Conservation (phyloP, 2,329 filamentous ascomycete species). For the Diaporthe vexans region DNA sequence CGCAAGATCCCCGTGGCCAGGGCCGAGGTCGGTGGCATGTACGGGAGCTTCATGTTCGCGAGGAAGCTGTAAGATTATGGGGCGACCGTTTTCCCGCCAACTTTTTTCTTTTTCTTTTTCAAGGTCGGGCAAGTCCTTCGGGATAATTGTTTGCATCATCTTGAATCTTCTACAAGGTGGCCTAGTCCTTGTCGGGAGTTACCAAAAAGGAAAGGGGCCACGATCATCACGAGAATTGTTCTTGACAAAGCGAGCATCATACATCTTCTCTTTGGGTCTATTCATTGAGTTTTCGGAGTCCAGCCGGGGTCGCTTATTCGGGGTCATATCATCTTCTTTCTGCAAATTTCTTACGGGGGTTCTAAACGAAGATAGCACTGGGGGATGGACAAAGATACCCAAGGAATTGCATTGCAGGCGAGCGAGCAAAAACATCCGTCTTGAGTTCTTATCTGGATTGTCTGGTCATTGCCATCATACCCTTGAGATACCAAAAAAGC, state of each 20-base stretch:
- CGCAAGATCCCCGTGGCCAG: slow-evolving; percentile 91
- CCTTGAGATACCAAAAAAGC: slow-evolving; percentile 18
- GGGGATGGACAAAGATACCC: slow-evolving; percentile 9
- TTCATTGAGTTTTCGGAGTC: slow-evolving; percentile 5
- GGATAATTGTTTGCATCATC: neutral
- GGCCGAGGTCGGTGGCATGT: slow-evolving; percentile 94
- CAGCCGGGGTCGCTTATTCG: neutral
- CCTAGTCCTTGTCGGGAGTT: slow-evolving; percentile 10
- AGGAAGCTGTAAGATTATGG: slow-evolving; percentile 61
- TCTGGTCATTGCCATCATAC: slow-evolving; percentile 23
- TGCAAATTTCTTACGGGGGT: neutral
- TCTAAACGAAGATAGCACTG: neutral
- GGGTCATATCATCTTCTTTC: neutral
- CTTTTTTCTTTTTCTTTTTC: neutral
- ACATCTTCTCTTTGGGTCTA: neutral
- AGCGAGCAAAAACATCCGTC: neutral
- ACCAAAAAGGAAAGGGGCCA: neutral
- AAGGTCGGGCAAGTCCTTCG: neutral
- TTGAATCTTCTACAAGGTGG: neutral
- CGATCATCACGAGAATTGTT: neutral
- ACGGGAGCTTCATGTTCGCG: slow-evolving; percentile 80
- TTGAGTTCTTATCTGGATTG: slow-evolving; percentile 2
- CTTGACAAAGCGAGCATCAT: slow-evolving; percentile 21
- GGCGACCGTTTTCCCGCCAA: neutral
- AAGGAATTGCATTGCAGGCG: slow-evolving; percentile 15